Base-by-base conservation (phyloP, 352 stramenopile genomes). In the Pilasporangium apinafurcum region DNA sequence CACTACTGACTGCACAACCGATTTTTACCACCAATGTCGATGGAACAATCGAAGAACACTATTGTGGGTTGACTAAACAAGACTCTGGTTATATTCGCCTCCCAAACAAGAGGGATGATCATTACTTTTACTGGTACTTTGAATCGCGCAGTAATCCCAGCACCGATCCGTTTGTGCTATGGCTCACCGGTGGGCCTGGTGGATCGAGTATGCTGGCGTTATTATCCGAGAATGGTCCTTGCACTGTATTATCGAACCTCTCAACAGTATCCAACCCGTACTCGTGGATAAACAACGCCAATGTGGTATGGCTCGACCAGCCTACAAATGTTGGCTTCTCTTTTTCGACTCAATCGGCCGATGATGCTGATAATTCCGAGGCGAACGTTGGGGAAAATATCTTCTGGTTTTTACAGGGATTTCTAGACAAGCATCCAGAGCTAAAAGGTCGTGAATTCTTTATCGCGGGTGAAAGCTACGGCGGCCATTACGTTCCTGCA, bases 401-500 rank as follows among this genome's bases (percentile, higher is more conserved):
- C 17, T 86, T 67, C 39, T 58, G 34, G 32, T 86, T 83, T 24
- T 32, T 84, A 16, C 65, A 75, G 26, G 52, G 57, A 1, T 81
- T 76, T 34, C 34, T 82, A 6, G 48, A 66, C 1, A 65, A 69
- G 9, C 66, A 79, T 42, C 65, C 65, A 5, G 53, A 81, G 45
- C 65, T 82, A 14, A 29, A 63, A 3, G 50, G 47, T 12, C 65
- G 70, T 0, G 50, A 55, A 13, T 68, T 83, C 31, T 83, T 64
- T 53, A 52, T 86, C 25, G 62, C 67, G 7, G 69, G 73, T 9
- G 70, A 86, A 37, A 78, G 65, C 40, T 79, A 80, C 36, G 69
- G 32, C 1, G 69, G 69, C 16, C 69, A 83, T 41, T 83, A 75
- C 47, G 59, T 77, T 24, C 69, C 69, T 22, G 52, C 56, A 7